Evolutionary conservation across 2,329 filamentous ascomycete genomes (phyloP), one percentile per base, ranked within the genome.

Genomic region (Torrubiellomyces zombiae): DNA sequence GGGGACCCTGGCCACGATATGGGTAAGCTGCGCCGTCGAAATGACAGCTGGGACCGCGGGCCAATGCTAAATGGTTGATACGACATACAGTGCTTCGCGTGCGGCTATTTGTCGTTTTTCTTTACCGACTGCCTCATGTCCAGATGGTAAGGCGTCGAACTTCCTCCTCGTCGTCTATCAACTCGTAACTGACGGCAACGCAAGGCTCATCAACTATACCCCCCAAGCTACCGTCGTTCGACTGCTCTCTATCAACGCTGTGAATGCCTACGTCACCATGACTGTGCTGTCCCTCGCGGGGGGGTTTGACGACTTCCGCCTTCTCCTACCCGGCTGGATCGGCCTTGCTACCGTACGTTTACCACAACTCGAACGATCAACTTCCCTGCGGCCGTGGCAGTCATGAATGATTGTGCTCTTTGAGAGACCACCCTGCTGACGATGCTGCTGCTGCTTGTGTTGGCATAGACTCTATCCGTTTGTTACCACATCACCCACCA

Each of bases 111-210:
- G 31, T 77, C 75, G 25, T 85, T 81, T 50, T 79, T 81, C 55
- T 85, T 85, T 45, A 79, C 76, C 29, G 78, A 85, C 51, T 81
- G 77, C 49, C 65, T 85, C 40, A 83, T 85, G 77, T 82, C 76
- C 32, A 61, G 79, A 51, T 85, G 78, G 75, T 79, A 43, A 21
- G 60, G 51, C 21, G 11, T 16, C 19, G 20, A 18, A 22, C 28
- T 26, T 15, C 14, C 18, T 6, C 13, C 20, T 20, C 17, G 11
- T 18, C 14, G 5, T 12, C 4, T 21, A 7, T n/a, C 18, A 11
- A 4, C 14, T 9, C n/a, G n/a, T n/a, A n/a, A 13, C 10, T 25
- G 17, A 16, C 11, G 10, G 14, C n/a, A 7, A 11, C 13, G 20
- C 13, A 30, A 79, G 76, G 80, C 73, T 89, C 39, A 63, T 86